Conservation (phyloP, 805 yeast species). For the Teunomyces pallodes region DNA sequence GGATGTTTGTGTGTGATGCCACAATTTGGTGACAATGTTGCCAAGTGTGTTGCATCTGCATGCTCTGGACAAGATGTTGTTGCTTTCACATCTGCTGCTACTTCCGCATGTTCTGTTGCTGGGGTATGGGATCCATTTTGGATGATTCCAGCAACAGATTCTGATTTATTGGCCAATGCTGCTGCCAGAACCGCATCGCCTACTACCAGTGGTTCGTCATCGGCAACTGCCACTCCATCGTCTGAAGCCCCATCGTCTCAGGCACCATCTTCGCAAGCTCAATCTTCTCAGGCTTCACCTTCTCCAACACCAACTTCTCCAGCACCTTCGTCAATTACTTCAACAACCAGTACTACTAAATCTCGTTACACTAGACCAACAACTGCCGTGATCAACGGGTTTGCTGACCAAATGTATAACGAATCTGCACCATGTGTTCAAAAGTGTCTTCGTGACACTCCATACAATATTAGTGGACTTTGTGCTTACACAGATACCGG, state of each 20-base stretch:
- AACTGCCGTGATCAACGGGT: conserved; percentile 42
- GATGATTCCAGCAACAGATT: conserved; percentile 23
- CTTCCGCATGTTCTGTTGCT: conserved; percentile 31
- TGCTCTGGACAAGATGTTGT: conserved; percentile 31
- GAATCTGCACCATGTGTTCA: conserved; percentile 38
- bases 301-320: background rate
- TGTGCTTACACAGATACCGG: conserved; percentile 49
- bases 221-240: conserved; percentile 7
- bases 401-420: conserved; percentile 37
- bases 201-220: conserved; percentile 8
- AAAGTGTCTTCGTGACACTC: conserved; percentile 22
- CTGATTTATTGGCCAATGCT: conserved; percentile 25
- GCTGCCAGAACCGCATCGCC: conserved; percentile 17
- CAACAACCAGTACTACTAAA: conserved; percentile 1
- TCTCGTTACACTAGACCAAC: conserved; percentile 17
- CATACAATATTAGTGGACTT: conserved; percentile 27
- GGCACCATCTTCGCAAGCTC: background rate
- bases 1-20: conserved; percentile 44
- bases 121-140: conserved; percentile 37
- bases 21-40: conserved; percentile 26
- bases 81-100: conserved; percentile 29
- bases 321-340: background rate
- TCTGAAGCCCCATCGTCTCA: background rate
- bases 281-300: background rate
- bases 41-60: conserved; percentile 27